Evolutionary conservation across 225 moss, liverwort and hornwort genomes (phyloP), one percentile per base, ranked within the genome.

Genomic region (Physcomitrellopsis africana): DNA sequence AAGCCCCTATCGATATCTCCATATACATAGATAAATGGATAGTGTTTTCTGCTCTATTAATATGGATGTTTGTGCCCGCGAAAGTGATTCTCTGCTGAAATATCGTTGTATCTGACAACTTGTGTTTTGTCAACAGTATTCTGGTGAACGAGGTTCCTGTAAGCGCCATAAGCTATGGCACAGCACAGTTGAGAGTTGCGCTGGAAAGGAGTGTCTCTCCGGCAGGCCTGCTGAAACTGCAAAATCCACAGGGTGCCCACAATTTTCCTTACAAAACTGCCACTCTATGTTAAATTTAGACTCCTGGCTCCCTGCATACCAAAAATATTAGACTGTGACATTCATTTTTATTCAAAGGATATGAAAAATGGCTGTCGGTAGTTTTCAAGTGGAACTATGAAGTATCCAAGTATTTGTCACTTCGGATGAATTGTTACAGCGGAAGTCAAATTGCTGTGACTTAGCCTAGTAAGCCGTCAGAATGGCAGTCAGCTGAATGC

Each of bases 251-350:
- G 45, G 55, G 41, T 46, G 72, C 72, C 60, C 54, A 60, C 79
- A 68, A 68, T 23, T 63, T 72, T 82, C 26, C 75, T 77, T 61
- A 70, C 69, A 27, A 43, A 19, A 64, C 43, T 79, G 76, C 69
- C 69, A 60, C 41, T 16, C 56, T 43, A 37, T 76, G 64, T 68
- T 24, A 10, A 75, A 46, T 24, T 57, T 68, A 18, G 45, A 79
- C 52, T 60, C n/a, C 55, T 72, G 77, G 83, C 72, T 86, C 80
- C 83, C 79, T 65, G 48, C 32, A 37, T 37, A 4, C 7, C 32
- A 56, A 67, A 63, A 51, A 52, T 62, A 45, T 64, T 17, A 51
- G 52, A 76, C 9, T 86, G 80, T 86, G 32, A 7, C 32, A 37
- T 37, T 37, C 32, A 37, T 29, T 29, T 29, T 4, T 1, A 4